Base-by-base conservation (phyloP, 108 stramenopile genomes). In the Pseudonitzschia delicatissima region DNA sequence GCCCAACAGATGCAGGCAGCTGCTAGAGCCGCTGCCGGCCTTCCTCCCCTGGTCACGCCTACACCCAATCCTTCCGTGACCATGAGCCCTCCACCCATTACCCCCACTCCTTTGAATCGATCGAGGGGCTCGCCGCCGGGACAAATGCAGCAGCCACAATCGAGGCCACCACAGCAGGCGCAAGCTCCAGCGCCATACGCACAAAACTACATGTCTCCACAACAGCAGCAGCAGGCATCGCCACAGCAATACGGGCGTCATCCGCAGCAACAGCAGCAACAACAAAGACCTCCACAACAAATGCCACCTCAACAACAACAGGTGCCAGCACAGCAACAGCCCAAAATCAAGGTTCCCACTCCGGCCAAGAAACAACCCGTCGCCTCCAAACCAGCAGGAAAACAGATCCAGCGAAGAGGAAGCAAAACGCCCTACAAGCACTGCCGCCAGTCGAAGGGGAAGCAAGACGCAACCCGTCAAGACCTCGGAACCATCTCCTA, bases 21-120 rank as follows among this genome's bases (percentile, higher is more conserved):
- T 5, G 82, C 82, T 49, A 59, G 82, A 18, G 68, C 67, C 23
- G 77, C 77, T 6, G 82, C 82, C 62, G 82, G 82, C 33, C 50
- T 78, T 28, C 81, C 81, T 26, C 81, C 81, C n/a, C 36, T 82
- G 57, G 77, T 70, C n/a, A 45, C n/a, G 23, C 74, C 71, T 34
- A 76, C 77, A 21, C 69, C 77, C 9, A 74, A 77, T 0, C 61
- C 77, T 25, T 71, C 72, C 20, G 76, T 70, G 23, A 68, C 64
- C 6, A 51, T 48, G 20, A 69, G 69, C n/a, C 77, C 77, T n/a
- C 35, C 73, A 8, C 60, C 72, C 3, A 77, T 77, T 48, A 2
- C 48, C 1, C 33, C 50, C 15, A 4, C 27, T 18, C 50, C 32
- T 33, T 17, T 66, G 12, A 11, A 27, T 48, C 27, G 50, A 32